Evolutionary conservation across 1,284 basidiomycete species (phyloP), one percentile per base, ranked within the genome.

Genomic region (Naganishia sp.): DNA sequence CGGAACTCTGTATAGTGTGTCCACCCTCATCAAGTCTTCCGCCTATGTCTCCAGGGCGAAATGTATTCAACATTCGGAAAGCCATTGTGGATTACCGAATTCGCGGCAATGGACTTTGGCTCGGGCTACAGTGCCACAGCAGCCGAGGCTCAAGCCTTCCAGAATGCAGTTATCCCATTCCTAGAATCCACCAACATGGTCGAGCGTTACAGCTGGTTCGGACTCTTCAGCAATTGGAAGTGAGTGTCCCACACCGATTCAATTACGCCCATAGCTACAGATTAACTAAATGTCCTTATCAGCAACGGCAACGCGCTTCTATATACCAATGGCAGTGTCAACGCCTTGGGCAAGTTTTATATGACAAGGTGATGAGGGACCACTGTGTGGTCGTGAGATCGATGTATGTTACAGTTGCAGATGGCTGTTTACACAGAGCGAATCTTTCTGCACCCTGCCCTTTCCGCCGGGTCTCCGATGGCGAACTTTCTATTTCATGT

Each of bases 71-170:
- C 68, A 4, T 71, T 68, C 41, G 67, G 67, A 17, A 75, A 73
- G 56, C 73, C 74, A 1, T 69, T 76, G 53, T 76, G 75, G 75
- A 50, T 76, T 43, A 75, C 75, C 28, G 75, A 76, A 42, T 52
- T 66, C 32, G 66, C 60, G 2, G 61, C 58, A 18, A 56, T 67
- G 28, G 66, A 67, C 35, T 67, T 63, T 32, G 53, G 23, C 60
- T 47, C 60, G 13, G 54, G 52, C 21, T 61, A 61, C 21, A 70
- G 58, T 74, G 75, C 52, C 67, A 63, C 45, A 63, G 58, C 65
- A 13, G 70, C 68, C 13, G 65, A 74, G 51, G 68, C 69, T 18
- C 51, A 71, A 53, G 56, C 60, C 1, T 76, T 76, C 67, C 74
- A 75, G 72, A 68, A 69, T 61, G 72, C 69, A 9, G 65, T 72